Base-by-base conservation (phyloP, 202 grass and related monocot genomes). In the Carex arenaria region DNA sequence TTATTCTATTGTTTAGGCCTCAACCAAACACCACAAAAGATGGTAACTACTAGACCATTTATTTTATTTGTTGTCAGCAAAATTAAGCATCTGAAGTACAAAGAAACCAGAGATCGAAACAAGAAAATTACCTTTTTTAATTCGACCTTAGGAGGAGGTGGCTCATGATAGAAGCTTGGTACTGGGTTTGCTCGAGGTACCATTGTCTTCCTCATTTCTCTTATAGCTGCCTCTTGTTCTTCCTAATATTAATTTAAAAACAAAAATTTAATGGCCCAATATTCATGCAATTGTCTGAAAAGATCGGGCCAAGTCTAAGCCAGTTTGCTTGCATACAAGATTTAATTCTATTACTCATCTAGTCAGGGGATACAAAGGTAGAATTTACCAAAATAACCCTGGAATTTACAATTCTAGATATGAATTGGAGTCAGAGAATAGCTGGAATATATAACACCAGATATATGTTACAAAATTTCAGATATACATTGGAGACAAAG, bases 81-180 rank as follows among this genome's bases (percentile, higher is more conserved):
- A 23, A 49, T 26, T 47, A 11, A 72, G 36, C 69, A 72, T 73
- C 49, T 55, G 23, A 40, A 5, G 22, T 75, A 70, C 26, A 51
- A 82, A 81, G 45, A 23, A 53, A 26, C 74, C 61, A 32, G 13
- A 55, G 10, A 69, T 49, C 26, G 57, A n/a, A 7, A 38, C 78
- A 78, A 53, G 14, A 81, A 42, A 69, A 42, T 81, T 95, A 95
- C 93, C 93, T 96, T 96, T 76, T 96, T 96, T 56, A 93, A 84
- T 63, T 90, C 93, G 79, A 93, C 80, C 67, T 89, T 96, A 67
- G 93, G 89, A 80, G 89, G 89, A 72, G 85, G 84, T 73, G 93
- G 93, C 60, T 96, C 93, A 81, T 96, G 92, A 80, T 93, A 96
- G 85, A 96, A 93, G 71, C 89, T 89, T 47, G 93, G 93, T 86